These are phyloP conservation scores for Coemansia javaensis DNA, from an alignment of 192 early-diverging fungal species.

Conservation along the genomic window DNA sequence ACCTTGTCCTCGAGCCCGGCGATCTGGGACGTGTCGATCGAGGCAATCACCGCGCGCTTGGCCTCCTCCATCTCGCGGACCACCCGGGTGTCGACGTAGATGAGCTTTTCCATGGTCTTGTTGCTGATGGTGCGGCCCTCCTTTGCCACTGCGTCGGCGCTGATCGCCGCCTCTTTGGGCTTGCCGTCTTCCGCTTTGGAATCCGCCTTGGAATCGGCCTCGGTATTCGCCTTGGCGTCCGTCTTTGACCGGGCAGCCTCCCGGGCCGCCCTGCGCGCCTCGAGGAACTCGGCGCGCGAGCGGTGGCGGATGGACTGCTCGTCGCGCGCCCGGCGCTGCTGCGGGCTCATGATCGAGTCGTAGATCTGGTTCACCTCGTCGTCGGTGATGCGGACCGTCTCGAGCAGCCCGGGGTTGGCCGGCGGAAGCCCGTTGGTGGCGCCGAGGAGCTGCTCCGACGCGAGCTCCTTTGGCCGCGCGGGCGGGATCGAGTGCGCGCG, in stretches of 20 bases:
- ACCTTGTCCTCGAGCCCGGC: slow-evolving; percentile 25
- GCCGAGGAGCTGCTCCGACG: slow-evolving; percentile 15
- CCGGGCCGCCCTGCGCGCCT: slow-evolving; percentile 14
- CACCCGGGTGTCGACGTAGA: slow-evolving; percentile 37
- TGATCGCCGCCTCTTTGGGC: too few species aligned
- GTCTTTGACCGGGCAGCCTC: slow-evolving; percentile 1
- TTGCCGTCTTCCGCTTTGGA: too few species aligned
- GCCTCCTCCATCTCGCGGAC: slow-evolving; percentile 43
- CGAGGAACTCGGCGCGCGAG: slow-evolving; percentile 24
- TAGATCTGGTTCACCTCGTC: slow-evolving; percentile 41
- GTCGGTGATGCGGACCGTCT: slow-evolving; percentile 31
- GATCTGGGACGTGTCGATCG: slow-evolving; percentile 10
- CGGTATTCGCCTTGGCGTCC: neutral
- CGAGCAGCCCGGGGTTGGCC: slow-evolving; percentile 5
- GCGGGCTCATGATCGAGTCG: slow-evolving; percentile 32
- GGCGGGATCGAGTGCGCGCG: slow-evolving; percentile 15
- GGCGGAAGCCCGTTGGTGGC: neutral
- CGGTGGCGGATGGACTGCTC: slow-evolving; percentile 41
- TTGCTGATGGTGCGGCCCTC: slow-evolving; percentile 15
- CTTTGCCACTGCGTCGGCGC: neutral
- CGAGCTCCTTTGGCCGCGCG: slow-evolving; percentile 16
- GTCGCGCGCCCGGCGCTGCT: slow-evolving; percentile 20
- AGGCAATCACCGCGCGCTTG: slow-evolving; percentile 32
- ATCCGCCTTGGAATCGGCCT: too few species aligned
- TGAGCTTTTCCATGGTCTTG: slow-evolving; percentile 34